Evolutionary conservation across 225 moss, liverwort and hornwort species (phyloP), one percentile per base, ranked within the genome.

Genomic region (Bryoerythrophyllum caledonicum): DNA sequence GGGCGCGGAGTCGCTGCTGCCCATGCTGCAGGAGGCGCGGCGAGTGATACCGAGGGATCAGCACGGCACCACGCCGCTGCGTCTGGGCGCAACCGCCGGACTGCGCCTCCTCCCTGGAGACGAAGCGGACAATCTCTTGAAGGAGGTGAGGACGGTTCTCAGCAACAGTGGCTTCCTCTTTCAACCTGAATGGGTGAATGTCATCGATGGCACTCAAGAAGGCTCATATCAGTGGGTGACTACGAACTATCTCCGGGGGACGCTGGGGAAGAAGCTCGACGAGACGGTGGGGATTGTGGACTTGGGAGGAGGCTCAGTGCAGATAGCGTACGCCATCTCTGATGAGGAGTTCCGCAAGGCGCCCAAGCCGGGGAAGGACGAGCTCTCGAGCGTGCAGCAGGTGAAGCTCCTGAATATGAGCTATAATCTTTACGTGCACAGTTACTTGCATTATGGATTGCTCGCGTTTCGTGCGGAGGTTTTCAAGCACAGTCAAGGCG

Each of bases 231-330:
- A 76, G 72, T 83, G 83, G 83, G 83, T 89, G 43, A 93, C 90
- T 34, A 79, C 87, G 64, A 93, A 93, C 56, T 93, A 93, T 65
- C 82, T 93, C 37, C 87, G 86, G n/a, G 93, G 93, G 65, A 91
- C 82, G 53, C 82, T 93, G 24, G 87, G 90, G 58, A 90, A 87
- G 60, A 75, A 73, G 35, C 81, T 79, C 59, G 81, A 89, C 10
- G 49, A 83, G 32, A 93, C 93, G 70, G 89, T 87, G 70, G 93
- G 91, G 53, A 90, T 93, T 24, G 91, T 93, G 62, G 93, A 93
- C 67, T 84, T 93, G 25, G 90, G 93, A 30, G 93, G 93, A 32
- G 93, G 91, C 16, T 93, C 93, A 48, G 93, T 93, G 63, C 93
- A 93, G 78, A 86, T 93, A 87, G 87, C 90, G 10, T 91, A 91